Percentiles rank a stretch among this genome's conserved stretches.
Evolutionary conservation across 306 rosid species (phyloP).

Genomic region (Astragalus membranaceus): DNA sequence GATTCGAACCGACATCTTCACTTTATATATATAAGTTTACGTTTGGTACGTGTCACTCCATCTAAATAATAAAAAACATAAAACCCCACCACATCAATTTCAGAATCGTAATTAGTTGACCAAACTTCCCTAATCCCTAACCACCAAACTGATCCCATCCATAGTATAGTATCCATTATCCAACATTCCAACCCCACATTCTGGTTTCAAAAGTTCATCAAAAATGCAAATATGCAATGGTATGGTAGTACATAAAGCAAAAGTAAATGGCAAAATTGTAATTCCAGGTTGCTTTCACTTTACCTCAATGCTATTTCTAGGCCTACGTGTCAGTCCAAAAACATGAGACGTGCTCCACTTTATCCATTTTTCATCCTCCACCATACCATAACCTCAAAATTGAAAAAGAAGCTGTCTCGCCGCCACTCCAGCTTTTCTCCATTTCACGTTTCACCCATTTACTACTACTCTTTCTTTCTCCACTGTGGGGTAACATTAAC

Average conservation of each 20-base stretch:
- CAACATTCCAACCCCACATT: conserved; percentile 9
- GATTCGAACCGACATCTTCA: no score
- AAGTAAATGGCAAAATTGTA: conserved; percentile 6
- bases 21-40: no score
- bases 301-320: background rate
- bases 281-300: conserved; percentile 2
- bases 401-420: background rate
- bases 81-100: background rate
- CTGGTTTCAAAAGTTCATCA: background rate
- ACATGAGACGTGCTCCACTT: background rate
- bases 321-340: background rate
- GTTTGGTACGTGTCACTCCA: no score
- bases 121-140: conserved; percentile 39
- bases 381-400: background rate
- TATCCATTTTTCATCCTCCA: background rate
- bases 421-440: conserved; percentile 11
- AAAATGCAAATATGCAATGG: background rate
- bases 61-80: no score
- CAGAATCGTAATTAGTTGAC: conserved; percentile 27
- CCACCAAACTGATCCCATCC: conserved; percentile 9
- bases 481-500: no score
- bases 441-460: conserved; percentile 33
- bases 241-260: background rate
- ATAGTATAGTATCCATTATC: no score
- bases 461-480: background rate